A percentile compares a stretch with the other conserved stretches of the same genome.
These are phyloP conservation scores for Diplogelasinospora grovesii DNA, from an alignment of 495 filamentous ascomycete species.

Conservation along the genomic window DNA sequence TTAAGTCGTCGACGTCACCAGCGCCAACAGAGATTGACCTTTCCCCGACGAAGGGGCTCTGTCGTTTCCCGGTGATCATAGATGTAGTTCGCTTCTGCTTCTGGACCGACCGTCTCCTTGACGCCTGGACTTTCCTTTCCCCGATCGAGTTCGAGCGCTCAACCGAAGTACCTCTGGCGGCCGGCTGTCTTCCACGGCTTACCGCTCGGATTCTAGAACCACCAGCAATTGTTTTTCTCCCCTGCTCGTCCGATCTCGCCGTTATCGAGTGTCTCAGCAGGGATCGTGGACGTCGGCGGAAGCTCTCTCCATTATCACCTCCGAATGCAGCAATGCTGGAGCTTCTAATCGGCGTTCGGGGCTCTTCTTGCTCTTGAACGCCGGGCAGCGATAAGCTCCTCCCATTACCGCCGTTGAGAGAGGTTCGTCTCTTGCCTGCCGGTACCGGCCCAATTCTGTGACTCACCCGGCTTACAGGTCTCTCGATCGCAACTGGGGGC, in stretches of 20 bases:
- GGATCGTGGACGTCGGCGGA: constrained; percentile 5
- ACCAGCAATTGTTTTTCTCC: not conserved
- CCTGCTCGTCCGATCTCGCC: not conserved
- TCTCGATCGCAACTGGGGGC: not conserved
- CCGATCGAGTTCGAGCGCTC: constrained; percentile 11
- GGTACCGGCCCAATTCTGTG: constrained; percentile 1
- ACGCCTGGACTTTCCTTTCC: constrained; percentile 2
- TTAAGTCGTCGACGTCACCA: not conserved
- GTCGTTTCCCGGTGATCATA: not conserved
- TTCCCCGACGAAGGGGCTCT: not conserved
- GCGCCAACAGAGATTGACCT: not conserved
- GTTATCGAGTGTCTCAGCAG: constrained; percentile 10
- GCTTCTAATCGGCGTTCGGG: constrained; percentile 2
- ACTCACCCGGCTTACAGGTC: constrained; percentile 7
- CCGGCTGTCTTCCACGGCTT: constrained; percentile 15
- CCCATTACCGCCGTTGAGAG: not conserved
- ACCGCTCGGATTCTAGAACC: constrained; percentile 1
- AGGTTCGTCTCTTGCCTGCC: not conserved
- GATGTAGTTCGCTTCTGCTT: no score
- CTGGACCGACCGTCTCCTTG: constrained; percentile 2
- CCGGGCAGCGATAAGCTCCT: constrained; percentile 8
- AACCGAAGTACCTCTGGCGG: constrained; percentile 7
- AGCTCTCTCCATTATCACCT: not conserved
- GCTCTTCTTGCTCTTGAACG: not conserved
- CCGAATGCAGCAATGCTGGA: constrained; percentile 2